Conservation (phyloP, 352 stramenopile species). For the Phytopythium boreale region DNA sequence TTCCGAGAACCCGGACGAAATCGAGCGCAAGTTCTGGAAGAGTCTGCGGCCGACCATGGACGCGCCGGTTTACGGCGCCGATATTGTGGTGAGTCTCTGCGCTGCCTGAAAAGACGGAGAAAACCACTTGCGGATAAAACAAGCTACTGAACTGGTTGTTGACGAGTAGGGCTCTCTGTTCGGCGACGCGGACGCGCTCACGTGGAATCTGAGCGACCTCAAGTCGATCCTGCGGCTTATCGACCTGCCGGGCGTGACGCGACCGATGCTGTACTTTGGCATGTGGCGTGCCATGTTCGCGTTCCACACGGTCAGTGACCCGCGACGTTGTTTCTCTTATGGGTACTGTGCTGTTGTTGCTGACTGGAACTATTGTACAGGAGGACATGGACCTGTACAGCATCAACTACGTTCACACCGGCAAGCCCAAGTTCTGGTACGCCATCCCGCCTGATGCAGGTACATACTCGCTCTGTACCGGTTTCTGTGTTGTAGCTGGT, state of each 20-base stretch:
- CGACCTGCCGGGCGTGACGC: constrained; percentile 84
- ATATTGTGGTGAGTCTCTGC: constrained; percentile 71
- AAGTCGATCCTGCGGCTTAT: constrained; percentile 85
- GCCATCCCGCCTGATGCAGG: constrained; percentile 71
- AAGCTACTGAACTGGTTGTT: not conserved
- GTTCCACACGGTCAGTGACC: constrained; percentile 73
- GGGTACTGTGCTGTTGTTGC: not conserved
- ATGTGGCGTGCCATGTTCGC: constrained; percentile 94
- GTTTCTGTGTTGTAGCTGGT: not conserved
- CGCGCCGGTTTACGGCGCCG: constrained; percentile 86
- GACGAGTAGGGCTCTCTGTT: constrained; percentile 74
- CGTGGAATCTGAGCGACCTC: constrained; percentile 88
- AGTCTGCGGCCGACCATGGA: constrained; percentile 82
- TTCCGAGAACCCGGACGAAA: constrained; percentile 37
- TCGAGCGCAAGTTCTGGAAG: constrained; percentile 90
- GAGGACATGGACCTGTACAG: constrained; percentile 94
- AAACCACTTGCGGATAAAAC: not conserved
- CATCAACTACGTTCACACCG: constrained; percentile 93
- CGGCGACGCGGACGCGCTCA: constrained; percentile 49
- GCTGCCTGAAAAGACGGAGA: not conserved
- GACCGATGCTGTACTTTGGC: constrained; percentile 92
- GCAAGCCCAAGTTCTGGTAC: constrained; percentile 94
- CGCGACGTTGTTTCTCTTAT: not conserved
- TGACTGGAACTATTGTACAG: constrained; percentile 16
- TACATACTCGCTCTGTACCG: constrained; percentile 10